These are phyloP conservation scores for Penicillium pulvis DNA, from an alignment of 495 filamentous ascomycete genomes.

Conservation along the genomic window DNA sequence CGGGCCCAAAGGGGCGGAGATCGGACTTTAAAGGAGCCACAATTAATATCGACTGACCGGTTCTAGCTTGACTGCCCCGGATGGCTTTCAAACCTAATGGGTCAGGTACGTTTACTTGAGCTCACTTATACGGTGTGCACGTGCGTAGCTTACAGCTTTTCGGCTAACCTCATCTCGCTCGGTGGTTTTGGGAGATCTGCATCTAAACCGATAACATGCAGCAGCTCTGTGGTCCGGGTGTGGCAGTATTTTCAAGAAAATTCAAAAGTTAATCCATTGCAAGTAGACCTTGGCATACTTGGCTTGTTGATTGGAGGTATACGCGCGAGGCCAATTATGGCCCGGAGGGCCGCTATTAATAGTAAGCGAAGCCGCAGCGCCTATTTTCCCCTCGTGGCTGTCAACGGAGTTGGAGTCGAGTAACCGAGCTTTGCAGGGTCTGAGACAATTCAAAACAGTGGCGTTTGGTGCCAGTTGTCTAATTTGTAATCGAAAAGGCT, in stretches of 20 bases:
- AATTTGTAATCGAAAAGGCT: not conserved
- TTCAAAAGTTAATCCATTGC: no score
- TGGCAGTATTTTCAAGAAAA: no score
- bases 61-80: not conserved
- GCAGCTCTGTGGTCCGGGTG: no score
- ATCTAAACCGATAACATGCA: no score
- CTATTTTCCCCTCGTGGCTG: not conserved
- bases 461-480: not conserved
- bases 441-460: slow-evolving; percentile 12
- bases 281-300: no score
- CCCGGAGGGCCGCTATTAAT: not conserved
- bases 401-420: not conserved
- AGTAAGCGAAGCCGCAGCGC: not conserved
- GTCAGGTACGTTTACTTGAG: not conserved
- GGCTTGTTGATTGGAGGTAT: no score
- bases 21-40: not conserved
- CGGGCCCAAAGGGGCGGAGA: not conserved
- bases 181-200: no score
- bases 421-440: slow-evolving; percentile 6
- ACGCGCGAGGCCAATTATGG: no score
- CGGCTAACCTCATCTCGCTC: no score
- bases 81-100: not conserved
- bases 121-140: no score
- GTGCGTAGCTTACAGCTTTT: no score
- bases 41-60: not conserved